These are phyloP conservation scores for Diaporthe capsici DNA, from an alignment of 2,329 filamentous ascomycete genomes.

Conservation along the genomic window DNA sequence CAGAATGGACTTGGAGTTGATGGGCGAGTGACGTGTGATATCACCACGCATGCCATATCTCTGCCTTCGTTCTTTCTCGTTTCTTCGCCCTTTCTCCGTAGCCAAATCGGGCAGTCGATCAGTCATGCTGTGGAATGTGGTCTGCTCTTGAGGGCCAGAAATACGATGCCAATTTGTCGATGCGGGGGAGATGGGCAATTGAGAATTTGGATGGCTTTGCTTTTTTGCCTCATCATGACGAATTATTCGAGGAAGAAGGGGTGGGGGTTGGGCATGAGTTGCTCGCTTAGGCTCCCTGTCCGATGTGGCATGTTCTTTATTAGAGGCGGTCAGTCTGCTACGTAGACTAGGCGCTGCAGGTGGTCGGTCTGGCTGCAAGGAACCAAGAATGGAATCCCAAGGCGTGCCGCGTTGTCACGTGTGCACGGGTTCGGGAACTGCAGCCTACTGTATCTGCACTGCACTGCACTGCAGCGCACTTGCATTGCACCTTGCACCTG, in stretches of 20 bases:
- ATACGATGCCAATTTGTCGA: background rate
- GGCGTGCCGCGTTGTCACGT: conserved; percentile 3
- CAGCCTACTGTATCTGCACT: background rate
- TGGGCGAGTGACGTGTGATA: too few species aligned
- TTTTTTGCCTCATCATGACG: background rate
- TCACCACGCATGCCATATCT: too few species aligned
- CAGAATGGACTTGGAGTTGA: too few species aligned
- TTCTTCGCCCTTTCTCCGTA: too few species aligned
- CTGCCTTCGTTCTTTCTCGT: too few species aligned
- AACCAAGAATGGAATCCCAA: background rate
- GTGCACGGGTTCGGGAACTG: background rate
- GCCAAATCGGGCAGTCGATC: too few species aligned
- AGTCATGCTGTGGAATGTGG: background rate
- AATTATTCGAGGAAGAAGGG: too few species aligned
- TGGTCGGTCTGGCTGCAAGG: conserved; percentile 12
- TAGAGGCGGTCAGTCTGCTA: conserved; percentile 12
- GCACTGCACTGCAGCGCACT: background rate
- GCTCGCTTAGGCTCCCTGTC: background rate
- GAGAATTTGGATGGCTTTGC: background rate
- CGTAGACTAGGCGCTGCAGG: background rate
- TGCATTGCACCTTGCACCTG: background rate
- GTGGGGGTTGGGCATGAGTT: too few species aligned
- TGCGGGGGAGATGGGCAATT: background rate
- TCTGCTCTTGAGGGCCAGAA: background rate
- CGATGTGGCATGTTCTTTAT: background rate